phyloP scores from a whole-genome alignment of 306 rosid genomes.

The Biancaea sappan region DNA sequence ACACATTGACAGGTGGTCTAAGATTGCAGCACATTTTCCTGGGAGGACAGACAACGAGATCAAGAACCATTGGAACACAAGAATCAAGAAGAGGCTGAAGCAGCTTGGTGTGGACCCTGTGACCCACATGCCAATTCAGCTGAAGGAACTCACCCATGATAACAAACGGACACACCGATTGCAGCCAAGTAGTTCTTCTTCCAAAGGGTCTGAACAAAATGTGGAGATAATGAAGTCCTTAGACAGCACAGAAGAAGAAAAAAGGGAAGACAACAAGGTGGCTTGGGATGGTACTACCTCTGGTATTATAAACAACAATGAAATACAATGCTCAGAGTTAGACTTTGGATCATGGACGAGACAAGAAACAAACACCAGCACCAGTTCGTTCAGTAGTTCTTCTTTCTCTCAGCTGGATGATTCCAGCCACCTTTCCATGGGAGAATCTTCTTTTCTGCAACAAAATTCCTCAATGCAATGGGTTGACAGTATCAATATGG shows the following conservation, averaged over 20 bases:
- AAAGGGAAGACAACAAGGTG: constrained; percentile 32
- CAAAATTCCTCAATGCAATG: too few relatives aligned
- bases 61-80: constrained; percentile 96
- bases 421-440: too few relatives aligned
- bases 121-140: constrained; percentile 54
- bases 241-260: constrained; percentile 32
- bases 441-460: too few relatives aligned
- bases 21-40: constrained; percentile 91
- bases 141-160: too few relatives aligned
- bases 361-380: constrained; percentile 48
- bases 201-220: constrained; percentile 32
- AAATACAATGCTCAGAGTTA: constrained; percentile 45
- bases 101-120: constrained; percentile 66
- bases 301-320: constrained; percentile 47
- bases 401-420: too few relatives aligned
- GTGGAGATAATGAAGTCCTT: constrained; percentile 29
- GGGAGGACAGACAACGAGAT: constrained; percentile 97
- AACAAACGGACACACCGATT: neutral
- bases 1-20: constrained; percentile 99
- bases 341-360: constrained; percentile 56
- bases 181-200: constrained; percentile 27
- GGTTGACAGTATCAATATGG: too few relatives aligned
- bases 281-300: constrained; percentile 39
- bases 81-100: constrained; percentile 89
- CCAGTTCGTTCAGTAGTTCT: constrained; percentile 41